A percentile compares a stretch with the other conserved stretches of the same genome.
phyloP scores from a whole-genome alignment of 2,329 filamentous ascomycete species.

The Aspergillus sp. region DNA sequence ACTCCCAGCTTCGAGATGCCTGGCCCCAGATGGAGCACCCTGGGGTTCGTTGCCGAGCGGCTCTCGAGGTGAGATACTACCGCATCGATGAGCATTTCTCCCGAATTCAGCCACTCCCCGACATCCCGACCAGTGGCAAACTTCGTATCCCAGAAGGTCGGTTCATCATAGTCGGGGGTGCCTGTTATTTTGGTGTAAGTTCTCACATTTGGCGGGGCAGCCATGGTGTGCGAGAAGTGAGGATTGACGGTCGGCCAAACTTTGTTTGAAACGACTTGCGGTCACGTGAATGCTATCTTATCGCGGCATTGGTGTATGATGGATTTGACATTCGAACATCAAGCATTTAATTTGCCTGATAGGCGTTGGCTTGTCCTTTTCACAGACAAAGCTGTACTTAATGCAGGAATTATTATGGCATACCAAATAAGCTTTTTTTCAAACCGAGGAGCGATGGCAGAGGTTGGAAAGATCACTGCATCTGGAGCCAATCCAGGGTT shows the following conservation, averaged over 20 bases:
- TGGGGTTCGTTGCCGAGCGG: conserved; percentile 19
- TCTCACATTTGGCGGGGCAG: conserved; percentile 12
- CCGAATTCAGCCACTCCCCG: conserved; percentile 42
- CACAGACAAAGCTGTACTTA: neutral
- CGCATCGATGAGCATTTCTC: conserved; percentile 33
- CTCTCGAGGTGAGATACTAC: conserved; percentile 29
- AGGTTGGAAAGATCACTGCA: neutral
- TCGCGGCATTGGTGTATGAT: neutral
- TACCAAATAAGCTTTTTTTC: neutral
- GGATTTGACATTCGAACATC: neutral
- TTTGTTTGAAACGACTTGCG: neutral
- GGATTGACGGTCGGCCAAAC: neutral
- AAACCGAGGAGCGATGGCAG: neutral
- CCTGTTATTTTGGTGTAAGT: conserved; percentile 26
- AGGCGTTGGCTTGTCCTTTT: neutral
- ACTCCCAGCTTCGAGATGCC: conserved; percentile 36
- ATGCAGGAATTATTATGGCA: neutral
- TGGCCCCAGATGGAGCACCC: conserved; percentile 38
- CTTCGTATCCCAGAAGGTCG: conserved; percentile 36
- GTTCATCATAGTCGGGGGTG: conserved; percentile 38
- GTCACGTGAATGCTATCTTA: conserved; percentile 5
- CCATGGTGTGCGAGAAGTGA: conserved; percentile 20
- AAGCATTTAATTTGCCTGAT: neutral
- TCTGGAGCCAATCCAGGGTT: too few relatives aligned
- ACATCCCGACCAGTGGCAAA: conserved; percentile 41